These are phyloP conservation scores for Sporothrix schenckii DNA, from an alignment of 2,329 filamentous ascomycete species.

Conservation along the genomic window DNA sequence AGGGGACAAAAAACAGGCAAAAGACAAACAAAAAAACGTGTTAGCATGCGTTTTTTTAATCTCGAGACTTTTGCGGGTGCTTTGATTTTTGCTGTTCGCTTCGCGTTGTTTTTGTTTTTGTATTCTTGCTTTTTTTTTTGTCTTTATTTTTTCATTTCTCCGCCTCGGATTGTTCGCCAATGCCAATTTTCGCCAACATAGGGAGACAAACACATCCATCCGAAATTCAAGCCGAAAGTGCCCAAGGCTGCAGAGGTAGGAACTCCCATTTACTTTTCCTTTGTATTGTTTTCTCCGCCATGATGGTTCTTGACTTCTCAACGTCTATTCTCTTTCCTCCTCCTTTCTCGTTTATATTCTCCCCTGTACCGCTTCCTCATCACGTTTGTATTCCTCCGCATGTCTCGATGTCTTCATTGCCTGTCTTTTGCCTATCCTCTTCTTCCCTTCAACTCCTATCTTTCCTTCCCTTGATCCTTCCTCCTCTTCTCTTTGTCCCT, in stretches of 20 bases:
- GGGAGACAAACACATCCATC: slow-evolving; percentile 91
- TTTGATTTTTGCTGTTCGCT: background rate
- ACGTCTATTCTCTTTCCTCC: slow-evolving; percentile 38
- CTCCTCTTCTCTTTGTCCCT: background rate
- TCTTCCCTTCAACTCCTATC: too few species aligned
- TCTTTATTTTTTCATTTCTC: slow-evolving; percentile 36
- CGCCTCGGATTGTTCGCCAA: slow-evolving; percentile 55
- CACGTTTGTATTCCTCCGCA: background rate
- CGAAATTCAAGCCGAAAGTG: slow-evolving; percentile 85
- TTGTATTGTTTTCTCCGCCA: slow-evolving; percentile 36
- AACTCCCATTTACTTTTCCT: slow-evolving; percentile 45
- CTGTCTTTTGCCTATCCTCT: background rate
- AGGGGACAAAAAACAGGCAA: slow-evolving; percentile 20
- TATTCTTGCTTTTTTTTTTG: slow-evolving; percentile 24
- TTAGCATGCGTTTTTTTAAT: background rate
- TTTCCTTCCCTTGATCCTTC: background rate
- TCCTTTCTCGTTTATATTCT: slow-evolving; percentile 38
- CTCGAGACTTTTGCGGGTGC: slow-evolving; percentile 4
- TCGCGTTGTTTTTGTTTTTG: background rate
- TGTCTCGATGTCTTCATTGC: slow-evolving; percentile 15
- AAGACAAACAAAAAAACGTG: slow-evolving; percentile 1
- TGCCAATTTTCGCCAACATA: slow-evolving; percentile 56
- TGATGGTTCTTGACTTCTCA: slow-evolving; percentile 32
- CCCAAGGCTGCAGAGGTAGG: slow-evolving; percentile 97
- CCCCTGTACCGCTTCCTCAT: background rate